phyloP scores from a whole-genome alignment of 352 stramenopile species.

The Pythium periplocum region DNA sequence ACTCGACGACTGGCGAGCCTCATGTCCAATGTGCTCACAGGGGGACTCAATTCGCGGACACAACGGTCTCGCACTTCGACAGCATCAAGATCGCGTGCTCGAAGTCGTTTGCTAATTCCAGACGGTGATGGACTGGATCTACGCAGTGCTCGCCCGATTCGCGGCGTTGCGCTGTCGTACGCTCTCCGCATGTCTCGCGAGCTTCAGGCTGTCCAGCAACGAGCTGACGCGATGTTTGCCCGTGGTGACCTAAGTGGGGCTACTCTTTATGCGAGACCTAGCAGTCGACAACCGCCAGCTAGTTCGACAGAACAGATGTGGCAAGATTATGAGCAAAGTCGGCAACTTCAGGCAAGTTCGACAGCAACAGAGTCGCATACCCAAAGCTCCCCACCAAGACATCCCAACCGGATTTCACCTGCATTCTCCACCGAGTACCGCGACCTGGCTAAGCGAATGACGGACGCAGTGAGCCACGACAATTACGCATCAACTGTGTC shows the following conservation, averaged over 20 bases:
- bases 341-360: slow-evolving; percentile 27
- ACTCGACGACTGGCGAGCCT: slow-evolving; percentile 63
- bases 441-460: slow-evolving; percentile 62
- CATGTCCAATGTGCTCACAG: slow-evolving; percentile 62
- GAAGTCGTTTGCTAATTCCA: slow-evolving; percentile 10
- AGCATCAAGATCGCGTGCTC: slow-evolving; percentile 22
- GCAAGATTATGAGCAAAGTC: slow-evolving; percentile 49
- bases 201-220: slow-evolving; percentile 60
- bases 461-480: slow-evolving; percentile 57
- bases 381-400: neutral
- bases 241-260: slow-evolving; percentile 48
- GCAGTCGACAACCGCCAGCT: slow-evolving; percentile 7
- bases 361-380: neutral
- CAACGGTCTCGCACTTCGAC: slow-evolving; percentile 9
- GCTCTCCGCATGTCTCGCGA: slow-evolving; percentile 74
- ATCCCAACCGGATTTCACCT: slow-evolving; percentile 24
- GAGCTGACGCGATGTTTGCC: slow-evolving; percentile 70
- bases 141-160: slow-evolving; percentile 29
- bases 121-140: slow-evolving; percentile 15
- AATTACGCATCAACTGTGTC: slow-evolving; percentile 76
- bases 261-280: slow-evolving; percentile 21
- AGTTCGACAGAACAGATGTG: slow-evolving; percentile 44
- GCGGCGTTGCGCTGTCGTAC: slow-evolving; percentile 59
- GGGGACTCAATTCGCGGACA: slow-evolving; percentile 3
- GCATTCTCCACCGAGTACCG: slow-evolving; percentile 52